Percentiles rank a stretch among this genome's conserved stretches.
Evolutionary conservation across 78 protist genomes (phyloP).

Genomic region (Speleostelium caveatum): DNA sequence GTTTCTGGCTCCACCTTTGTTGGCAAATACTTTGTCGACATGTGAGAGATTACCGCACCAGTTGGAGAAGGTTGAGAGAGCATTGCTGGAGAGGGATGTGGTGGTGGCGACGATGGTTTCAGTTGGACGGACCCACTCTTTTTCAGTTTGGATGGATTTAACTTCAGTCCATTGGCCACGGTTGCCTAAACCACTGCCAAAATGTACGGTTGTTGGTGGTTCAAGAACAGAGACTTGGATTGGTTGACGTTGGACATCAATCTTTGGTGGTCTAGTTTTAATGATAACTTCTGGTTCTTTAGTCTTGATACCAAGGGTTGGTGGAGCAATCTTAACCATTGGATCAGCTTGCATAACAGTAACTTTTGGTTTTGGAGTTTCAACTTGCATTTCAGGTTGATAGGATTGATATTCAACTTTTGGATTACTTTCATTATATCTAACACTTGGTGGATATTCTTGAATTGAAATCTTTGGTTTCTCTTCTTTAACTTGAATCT

Average conservation of each 20-base stretch:
- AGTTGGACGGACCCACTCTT: slow-evolving; percentile 5
- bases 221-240: slow-evolving; percentile 59
- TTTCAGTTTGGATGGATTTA: neutral
- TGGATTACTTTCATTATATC: slow-evolving; percentile 1
- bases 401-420: slow-evolving; percentile 1
- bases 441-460: slow-evolving; percentile 38
- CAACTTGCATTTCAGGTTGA: slow-evolving; percentile 45
- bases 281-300: slow-evolving; percentile 53
- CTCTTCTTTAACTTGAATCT: slow-evolving; percentile 71
- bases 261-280: slow-evolving; percentile 63
- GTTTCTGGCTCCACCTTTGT: slow-evolving; percentile 71
- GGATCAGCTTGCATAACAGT: slow-evolving; percentile 44
- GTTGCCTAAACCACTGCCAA: slow-evolving; percentile 35
- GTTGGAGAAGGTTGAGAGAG: neutral
- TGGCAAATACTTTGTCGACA: slow-evolving; percentile 12
- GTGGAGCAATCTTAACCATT: slow-evolving; percentile 1
- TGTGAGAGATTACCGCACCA: slow-evolving; percentile 2
- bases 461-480: slow-evolving; percentile 35
- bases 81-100: neutral
- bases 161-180: neutral
- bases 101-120: slow-evolving; percentile 1
- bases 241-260: slow-evolving; percentile 75
- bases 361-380: slow-evolving; percentile 31
- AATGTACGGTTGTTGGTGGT: slow-evolving; percentile 62
- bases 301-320: slow-evolving; percentile 7